Evolutionary conservation across 441 rosid genomes (phyloP), one percentile per base, ranked within the genome.

Genomic region (Hura crepitans): DNA sequence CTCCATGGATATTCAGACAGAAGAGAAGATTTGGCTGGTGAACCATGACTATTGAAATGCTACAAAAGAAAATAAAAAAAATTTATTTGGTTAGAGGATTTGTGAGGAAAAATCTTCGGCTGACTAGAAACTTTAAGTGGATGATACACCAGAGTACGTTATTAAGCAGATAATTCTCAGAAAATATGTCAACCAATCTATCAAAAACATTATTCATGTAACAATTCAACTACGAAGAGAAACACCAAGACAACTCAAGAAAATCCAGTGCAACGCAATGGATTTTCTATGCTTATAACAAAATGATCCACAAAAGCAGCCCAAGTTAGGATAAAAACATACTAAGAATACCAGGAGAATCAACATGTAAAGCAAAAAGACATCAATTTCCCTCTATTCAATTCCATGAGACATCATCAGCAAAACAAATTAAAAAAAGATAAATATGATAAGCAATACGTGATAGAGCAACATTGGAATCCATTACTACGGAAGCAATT

Each of bases 1-100:
- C 97, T 94, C 97, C 99, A 94, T 60, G 97, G 96, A 75, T 84
- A 94, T 30, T 90, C 96, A 0, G 79, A 51, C 53, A 86, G 80
- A 62, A 82, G 82, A 60, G 83, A 71, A 4, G 96, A 91, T 83
- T 87, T 87, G 60, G 83, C 76, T 0, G 92, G 93, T 33, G 81
- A 72, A 33, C 87, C 89, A 70, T 72, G 75, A 8, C 83, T 39
- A 72, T 89, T 86, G 71, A 86, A 81, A 80, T 91, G 96, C 98
- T 89, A 67, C 78, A 66, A 51, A 56, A 65, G 18, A 71, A 42
- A 62, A 42, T 31, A 51, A 45, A 64, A 50, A 23, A 42, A 42
- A 37, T 35, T 15, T 18, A 39, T 56, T 74, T 57, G 55, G 62
- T 28, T 14, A 61, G 13, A 50, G 30, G 54, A 66, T 57, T 46